Evolutionary conservation across 345 rosid genomes (phyloP), one percentile per base, ranked within the genome.

Genomic region (Fremontodendron californicum): DNA sequence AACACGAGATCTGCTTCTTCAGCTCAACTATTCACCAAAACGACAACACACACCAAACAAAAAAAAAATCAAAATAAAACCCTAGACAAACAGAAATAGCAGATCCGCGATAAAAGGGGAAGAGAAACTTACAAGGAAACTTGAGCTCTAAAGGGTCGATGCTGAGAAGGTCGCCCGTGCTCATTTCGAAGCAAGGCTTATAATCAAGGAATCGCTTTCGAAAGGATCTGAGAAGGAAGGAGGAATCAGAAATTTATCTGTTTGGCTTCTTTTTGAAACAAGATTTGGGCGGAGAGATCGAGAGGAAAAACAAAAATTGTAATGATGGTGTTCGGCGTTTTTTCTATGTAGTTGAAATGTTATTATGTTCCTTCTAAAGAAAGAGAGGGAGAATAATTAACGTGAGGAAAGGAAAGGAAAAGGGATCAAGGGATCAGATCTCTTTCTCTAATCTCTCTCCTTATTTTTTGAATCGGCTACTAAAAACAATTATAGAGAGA

Each of bases 1-100:
- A 86, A 83, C 90, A 91, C 33, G 90, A 86, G 93, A 91, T 91
- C 96, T 89, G 96, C 90, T 89, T 91, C 96, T 82, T 89, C 87
- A 91, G 86, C 83, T 91, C 96, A 80, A 91, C 96, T 91, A 73
- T 19, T 65, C 16, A 84, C 58, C 73, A 71, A 57, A 76, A 79
- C 25, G 37, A 76, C 43, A 71, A 46, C 2, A 2, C 6, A 76
- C 42, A 73, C 46, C 33, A 62, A 69, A 39, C 57, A 66, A 63
- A 2, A 1, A 46, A 57, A 71, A 1, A 37, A 35, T 21, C 48
- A 55, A 43, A 80, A 31, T 23, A 68, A 82, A 82, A 43, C 65
- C 49, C 73, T 58, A 60, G 10, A 61, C 52, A 42, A 49, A 72
- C 25, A 49, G 76, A 78, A 79, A 73, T 19, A 72, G 69, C 35